Conservation (phyloP, 2,329 filamentous ascomycete genomes). For the Blumeria graminis region DNA sequence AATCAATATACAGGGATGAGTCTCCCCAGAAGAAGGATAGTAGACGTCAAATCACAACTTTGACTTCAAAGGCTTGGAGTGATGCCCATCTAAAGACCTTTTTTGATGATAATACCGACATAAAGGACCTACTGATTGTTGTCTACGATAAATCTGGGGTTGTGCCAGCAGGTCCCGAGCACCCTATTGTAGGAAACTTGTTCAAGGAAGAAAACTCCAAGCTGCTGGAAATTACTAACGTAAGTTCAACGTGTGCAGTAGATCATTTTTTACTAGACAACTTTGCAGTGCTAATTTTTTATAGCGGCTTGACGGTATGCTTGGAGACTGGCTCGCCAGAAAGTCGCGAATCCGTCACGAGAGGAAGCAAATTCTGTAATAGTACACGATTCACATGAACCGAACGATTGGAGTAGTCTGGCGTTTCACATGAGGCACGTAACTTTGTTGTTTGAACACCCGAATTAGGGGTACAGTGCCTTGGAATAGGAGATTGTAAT, state of each 20-base stretch:
- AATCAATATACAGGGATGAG: conserved; percentile 29
- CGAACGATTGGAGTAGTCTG: conserved; percentile 10
- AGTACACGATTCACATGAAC: conserved; percentile 13
- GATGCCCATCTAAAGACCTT: conserved; percentile 69
- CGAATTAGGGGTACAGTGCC: not conserved
- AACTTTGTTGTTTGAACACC: conserved; percentile 3
- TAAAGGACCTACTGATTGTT: conserved; percentile 71
- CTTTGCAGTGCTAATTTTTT: conserved; percentile 6
- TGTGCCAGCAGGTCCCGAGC: conserved; percentile 54
- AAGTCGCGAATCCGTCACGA: conserved; percentile 28
- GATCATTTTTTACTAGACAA: not conserved
- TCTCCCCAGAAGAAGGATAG: conserved; percentile 15
- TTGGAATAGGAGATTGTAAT: not conserved
- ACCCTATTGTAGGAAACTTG: conserved; percentile 57
- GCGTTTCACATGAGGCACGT: conserved; percentile 2
- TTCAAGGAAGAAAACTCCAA: conserved; percentile 75
- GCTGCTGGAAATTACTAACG: conserved; percentile 62
- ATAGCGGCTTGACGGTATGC: conserved; percentile 62
- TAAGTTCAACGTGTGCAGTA: conserved; percentile 18
- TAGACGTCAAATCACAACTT: conserved; percentile 27
- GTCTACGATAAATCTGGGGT: conserved; percentile 83
- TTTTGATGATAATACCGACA: conserved; percentile 71
- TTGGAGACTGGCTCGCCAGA: conserved; percentile 57
- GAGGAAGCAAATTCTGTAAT: conserved; percentile 4
- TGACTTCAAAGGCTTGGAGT: conserved; percentile 49